phyloP scores from a whole-genome alignment of 768 basidiomycete genomes.

The Kwoniella sp. region DNA sequence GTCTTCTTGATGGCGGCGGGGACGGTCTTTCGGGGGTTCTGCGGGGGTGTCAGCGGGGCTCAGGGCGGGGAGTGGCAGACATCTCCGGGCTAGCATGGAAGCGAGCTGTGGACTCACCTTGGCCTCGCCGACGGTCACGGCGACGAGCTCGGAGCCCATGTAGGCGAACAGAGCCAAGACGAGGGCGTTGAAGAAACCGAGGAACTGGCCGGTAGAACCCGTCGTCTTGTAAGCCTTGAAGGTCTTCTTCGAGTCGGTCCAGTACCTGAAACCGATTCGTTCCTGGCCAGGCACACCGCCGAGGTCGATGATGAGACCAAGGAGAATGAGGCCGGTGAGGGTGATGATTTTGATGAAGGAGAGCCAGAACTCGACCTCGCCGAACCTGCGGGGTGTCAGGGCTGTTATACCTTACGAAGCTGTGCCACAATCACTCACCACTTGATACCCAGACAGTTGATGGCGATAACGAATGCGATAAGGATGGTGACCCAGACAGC shows the following conservation, averaged over 20 bases:
- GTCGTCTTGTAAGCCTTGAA: slow-evolving; percentile 18
- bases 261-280: slow-evolving; percentile 53
- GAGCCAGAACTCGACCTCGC: slow-evolving; percentile 16
- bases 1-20: slow-evolving; percentile 46
- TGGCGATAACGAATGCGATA: slow-evolving; percentile 22
- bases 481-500: slow-evolving; percentile 21
- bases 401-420: background rate
- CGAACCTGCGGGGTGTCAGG: no score
- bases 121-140: slow-evolving; percentile 11
- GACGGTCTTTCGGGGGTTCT: slow-evolving; percentile 44
- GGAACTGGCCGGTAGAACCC: slow-evolving; percentile 22
- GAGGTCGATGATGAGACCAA: slow-evolving; percentile 41
- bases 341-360: slow-evolving; percentile 20
- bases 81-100: background rate
- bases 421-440: background rate
- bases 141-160: slow-evolving; percentile 18
- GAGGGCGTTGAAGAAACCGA: slow-evolving; percentile 28
- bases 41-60: background rate
- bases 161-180: slow-evolving; percentile 22
- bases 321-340: slow-evolving; percentile 44
- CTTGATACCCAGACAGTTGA: slow-evolving; percentile 32
- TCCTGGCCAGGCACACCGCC: slow-evolving; percentile 59
- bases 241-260: slow-evolving; percentile 30
- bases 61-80: background rate
- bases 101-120: slow-evolving; percentile 8